Evolutionary conservation across 2,329 filamentous ascomycete genomes (phyloP), one percentile per base, ranked within the genome.

Genomic region (Dendrostoma leiphaemia): DNA sequence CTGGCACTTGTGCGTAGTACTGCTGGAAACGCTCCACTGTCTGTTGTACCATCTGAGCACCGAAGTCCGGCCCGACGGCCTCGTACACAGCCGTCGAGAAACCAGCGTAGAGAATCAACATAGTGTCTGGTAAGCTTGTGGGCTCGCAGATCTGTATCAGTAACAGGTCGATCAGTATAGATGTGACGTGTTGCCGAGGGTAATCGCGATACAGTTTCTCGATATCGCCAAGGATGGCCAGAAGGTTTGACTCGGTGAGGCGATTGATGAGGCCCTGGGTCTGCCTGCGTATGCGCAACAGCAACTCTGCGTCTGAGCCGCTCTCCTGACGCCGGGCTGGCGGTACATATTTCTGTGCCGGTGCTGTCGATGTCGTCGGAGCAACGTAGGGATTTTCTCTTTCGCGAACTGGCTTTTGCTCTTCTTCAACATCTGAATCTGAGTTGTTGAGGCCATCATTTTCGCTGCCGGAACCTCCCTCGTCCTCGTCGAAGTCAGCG

Each of bases 51-150:
- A 97, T 78, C 64, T 95, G 88, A 1, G 92, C 93, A 3, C 91
- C 93, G 70, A 97, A 92, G 63, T 96, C 93, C 13, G 86, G 87
- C 6, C 94, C 94, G 41, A 94, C 80, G 6, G 94, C 79, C 66
- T 90, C 95, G 73, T 96, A 96, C 1, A 96, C 71, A 0, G 91
- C 91, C 5, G 93, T 85, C 32, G 93, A 84, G 66, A 97, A 97
- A 4, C 91, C 93, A 34, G 92, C 91, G 53, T 91, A 88, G 10
- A 97, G 81, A 48, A 97, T 91, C 51, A 97, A 83, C 62, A 97
- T 95, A 0, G 92, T 94, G 62, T 97, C 93, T 5, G 89, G 85
- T 2, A 97, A 76, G 40, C 78, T 84, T 23, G 91, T 89, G 6
- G 86, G 83, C 62, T 95, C 91, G 63, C 85, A 88, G 28, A 96